Evolutionary conservation across 148 eudicot species (phyloP), one percentile per base, ranked within the genome.

Genomic region (Silene latifolia): DNA sequence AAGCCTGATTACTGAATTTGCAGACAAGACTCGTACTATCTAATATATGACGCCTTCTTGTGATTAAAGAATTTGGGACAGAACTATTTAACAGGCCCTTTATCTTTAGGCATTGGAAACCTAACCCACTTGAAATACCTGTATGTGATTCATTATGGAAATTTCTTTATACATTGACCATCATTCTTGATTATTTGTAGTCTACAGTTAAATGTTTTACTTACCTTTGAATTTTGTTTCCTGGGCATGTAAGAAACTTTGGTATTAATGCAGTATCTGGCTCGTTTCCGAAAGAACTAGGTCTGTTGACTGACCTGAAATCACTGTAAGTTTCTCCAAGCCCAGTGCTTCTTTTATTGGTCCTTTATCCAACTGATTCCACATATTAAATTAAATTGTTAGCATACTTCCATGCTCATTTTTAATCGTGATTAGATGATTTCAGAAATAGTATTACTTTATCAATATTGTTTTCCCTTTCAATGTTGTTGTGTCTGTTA

Each of bases 191-290:
- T 48, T 25, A 19, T 1, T 20, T 20, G 32, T 27, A 27, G 29
- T 27, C 29, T 27, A 27, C 47, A 35, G 32, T 23, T 3, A 60
- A 57, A 13, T 54, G 14, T 23, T 5, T 2, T 19, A 27, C 29
- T 10, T 9, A 25, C 53, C 7, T 21, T 18, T n/a, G 10, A 1
- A 7, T 14, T 62, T 7, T 67, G 5, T 24, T 39, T 73, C 13
- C 42, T 24, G 7, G 6, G 13, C 21, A 19, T 46, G 0, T 63
- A 25, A 93, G 98, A 87, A 73, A 25, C 66, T 19, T 93, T 25
- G 91, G 88, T 72, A 83, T 82, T 60, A 93, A 93, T 75, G 86
- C 89, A 11, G 83, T 93, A 14, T 85, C 89, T 10, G 98, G 98
- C 72, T 79, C 80, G 62, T 74, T 93, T 60, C 98, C 96, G 0